Evolutionary conservation across 495 filamentous ascomycete genomes (phyloP), one percentile per base, ranked within the genome.

Genomic region (Aspergillus sparsus): DNA sequence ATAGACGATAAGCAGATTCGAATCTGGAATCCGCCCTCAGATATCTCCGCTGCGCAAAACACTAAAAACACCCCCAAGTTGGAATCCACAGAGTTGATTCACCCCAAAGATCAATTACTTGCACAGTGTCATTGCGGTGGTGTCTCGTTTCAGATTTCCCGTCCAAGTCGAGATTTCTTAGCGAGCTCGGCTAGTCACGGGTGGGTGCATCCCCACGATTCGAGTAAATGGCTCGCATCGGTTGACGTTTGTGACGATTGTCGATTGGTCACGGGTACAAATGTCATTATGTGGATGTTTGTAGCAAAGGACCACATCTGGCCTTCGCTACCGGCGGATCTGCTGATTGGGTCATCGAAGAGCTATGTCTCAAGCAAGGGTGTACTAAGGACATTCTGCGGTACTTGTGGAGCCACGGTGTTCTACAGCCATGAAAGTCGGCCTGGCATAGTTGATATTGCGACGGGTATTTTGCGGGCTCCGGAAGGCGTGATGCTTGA

Each of bases 231-330:
- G 58, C 63, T 79, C 1, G 77, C 70, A 11, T 57, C 62, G 1
- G 61, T 80, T 44, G 82, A 83, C 59, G 62, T 73, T 13, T 85
- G 83, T 61, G 74, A 79, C 53, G 80, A 80, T 37, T 85, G 83
- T 59, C 79, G 81, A 0, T 62, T 81, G 12, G 66, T 68, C 1
- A 71, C 58, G 6, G 82, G 82, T 2, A 65, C 65, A 1, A 77
- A 84, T 57, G 55, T 84, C 9, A 69, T 74, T 31, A 63, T 71
- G 37, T 86, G 82, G 82, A 68, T 73, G 10, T 77, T 75, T 50
- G 66, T 77, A 7, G 66, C 71, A 7, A 31, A 57, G 21, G 45
- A 67, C 46, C 66, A 70, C 32, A 59, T 63, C 33, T 60, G 37
- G 32, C 58, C 58, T 62, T 71, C 3, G 62, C 73, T 8, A 0